A percentile compares a stretch with the other conserved stretches of the same genome.
Evolutionary conservation across 306 rosid genomes (phyloP).

Genomic region (Morella rubra): DNA sequence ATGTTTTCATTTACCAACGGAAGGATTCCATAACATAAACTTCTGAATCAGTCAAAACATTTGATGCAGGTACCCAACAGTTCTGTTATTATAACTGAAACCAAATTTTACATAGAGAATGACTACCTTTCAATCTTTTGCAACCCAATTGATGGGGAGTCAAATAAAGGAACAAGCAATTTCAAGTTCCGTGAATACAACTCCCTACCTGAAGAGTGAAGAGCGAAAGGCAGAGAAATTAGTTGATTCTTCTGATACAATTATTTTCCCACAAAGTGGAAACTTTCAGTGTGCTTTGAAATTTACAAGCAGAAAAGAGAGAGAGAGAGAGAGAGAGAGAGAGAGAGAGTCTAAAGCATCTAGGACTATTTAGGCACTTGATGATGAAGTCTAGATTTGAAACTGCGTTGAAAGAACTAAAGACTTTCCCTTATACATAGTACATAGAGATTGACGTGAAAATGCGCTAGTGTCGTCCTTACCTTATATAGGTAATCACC

Average conservation of each 20-base stretch:
- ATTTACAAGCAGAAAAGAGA: constrained; percentile 2
- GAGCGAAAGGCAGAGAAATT: constrained; percentile 31
- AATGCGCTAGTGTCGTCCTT: neutral
- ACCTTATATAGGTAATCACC: neutral
- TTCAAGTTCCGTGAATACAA: constrained; percentile 84
- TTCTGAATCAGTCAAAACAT: neutral
- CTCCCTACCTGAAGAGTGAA: constrained; percentile 62
- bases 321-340: too few relatives aligned
- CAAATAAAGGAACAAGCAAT: constrained; percentile 91
- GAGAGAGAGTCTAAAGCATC: neutral
- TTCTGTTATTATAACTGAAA: constrained; percentile 15
- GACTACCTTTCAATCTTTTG: constrained; percentile 69
- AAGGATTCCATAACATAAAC: neutral
- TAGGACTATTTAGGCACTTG: neutral
- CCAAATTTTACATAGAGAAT: constrained; percentile 18
- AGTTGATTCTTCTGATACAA: constrained; percentile 17
- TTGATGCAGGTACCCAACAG: constrained; percentile 4
- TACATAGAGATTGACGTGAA: neutral
- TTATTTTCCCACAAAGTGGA: neutral
- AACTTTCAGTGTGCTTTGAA: neutral
- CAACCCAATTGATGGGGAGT: constrained; percentile 63
- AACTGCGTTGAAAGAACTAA: neutral
- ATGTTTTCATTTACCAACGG: neutral
- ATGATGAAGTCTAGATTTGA: neutral
- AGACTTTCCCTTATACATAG: neutral